These are phyloP conservation scores for Cyclaneusma minus DNA, from an alignment of 2,329 filamentous ascomycete species.

Conservation along the genomic window DNA sequence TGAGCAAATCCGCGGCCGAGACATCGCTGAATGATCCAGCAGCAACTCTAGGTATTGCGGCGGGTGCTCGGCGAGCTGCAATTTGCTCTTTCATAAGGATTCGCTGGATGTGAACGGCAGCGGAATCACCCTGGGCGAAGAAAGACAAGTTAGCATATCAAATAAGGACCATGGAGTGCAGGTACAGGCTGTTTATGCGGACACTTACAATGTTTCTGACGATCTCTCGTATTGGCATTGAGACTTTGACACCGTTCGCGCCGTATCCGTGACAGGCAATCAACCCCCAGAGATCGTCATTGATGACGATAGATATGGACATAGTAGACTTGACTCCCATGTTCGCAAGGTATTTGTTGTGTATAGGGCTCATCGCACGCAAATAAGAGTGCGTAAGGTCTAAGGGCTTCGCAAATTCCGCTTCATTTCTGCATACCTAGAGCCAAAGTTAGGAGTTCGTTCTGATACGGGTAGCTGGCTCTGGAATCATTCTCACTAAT, in stretches of 20 bases:
- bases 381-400: slow-evolving; percentile 75
- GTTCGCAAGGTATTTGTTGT: slow-evolving; percentile 70
- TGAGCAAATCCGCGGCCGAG: slow-evolving; percentile 10
- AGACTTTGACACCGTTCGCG: slow-evolving; percentile 60
- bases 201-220: slow-evolving; percentile 73
- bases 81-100: slow-evolving; percentile 9
- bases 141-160: too few relatives aligned
- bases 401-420: slow-evolving; percentile 58
- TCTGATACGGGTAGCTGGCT: too few relatives aligned
- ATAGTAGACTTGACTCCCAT: slow-evolving; percentile 84
- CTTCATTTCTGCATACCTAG: slow-evolving; percentile 53
- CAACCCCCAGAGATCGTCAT: slow-evolving; percentile 70
- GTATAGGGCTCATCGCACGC: slow-evolving; percentile 76
- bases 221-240: slow-evolving; percentile 80
- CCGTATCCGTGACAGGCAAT: slow-evolving; percentile 77
- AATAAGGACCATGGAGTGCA: too few relatives aligned
- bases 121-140: too few relatives aligned
- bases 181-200: too few relatives aligned
- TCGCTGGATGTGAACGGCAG: slow-evolving; percentile 9
- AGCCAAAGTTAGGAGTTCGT: too few relatives aligned
- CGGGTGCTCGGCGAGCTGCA: slow-evolving; percentile 7
- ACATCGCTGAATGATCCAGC: slow-evolving; percentile 8
- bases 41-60: slow-evolving; percentile 5
- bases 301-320: slow-evolving; percentile 80
- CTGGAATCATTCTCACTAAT: too few relatives aligned